These are phyloP conservation scores for Nasturtium officinale DNA, from an alignment of 345 rosid genomes.

Conservation along the genomic window DNA sequence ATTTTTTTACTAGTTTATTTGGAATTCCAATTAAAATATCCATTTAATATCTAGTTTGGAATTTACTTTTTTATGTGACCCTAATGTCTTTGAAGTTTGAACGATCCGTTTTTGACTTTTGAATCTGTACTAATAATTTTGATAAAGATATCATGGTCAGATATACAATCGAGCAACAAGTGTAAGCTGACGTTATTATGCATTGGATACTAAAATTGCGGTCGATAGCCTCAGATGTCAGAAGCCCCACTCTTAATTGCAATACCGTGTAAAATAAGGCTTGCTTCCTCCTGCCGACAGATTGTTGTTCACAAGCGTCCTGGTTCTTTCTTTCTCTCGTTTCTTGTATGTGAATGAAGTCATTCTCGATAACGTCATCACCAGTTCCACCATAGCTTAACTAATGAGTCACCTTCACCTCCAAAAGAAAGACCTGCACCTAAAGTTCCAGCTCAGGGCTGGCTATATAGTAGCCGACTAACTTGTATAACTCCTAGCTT, in stretches of 20 bases:
- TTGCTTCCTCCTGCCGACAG: no score
- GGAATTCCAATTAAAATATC: not conserved
- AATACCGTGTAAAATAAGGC: not conserved
- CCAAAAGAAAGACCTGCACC: conserved; percentile 59
- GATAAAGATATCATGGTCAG: not conserved
- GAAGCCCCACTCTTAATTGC: not conserved
- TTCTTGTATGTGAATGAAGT: conserved; percentile 93
- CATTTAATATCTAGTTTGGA: not conserved
- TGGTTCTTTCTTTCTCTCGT: conserved; percentile 41
- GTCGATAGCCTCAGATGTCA: not conserved
- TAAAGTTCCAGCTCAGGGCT: conserved; percentile 63
- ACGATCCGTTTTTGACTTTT: not conserved
- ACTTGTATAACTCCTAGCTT: conserved; percentile 97
- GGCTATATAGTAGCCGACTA: conserved; percentile 89
- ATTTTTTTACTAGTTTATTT: no score
- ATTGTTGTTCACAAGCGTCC: not conserved
- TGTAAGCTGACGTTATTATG: not conserved
- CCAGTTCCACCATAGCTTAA: conserved; percentile 72
- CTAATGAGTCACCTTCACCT: conserved; percentile 57
- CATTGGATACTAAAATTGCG: not conserved
- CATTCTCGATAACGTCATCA: conserved; percentile 82
- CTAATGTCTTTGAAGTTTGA: not conserved
- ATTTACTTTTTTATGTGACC: not conserved
- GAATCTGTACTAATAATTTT: not conserved
- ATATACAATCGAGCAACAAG: not conserved